A percentile compares a stretch with the other conserved stretches of the same genome.
Evolutionary conservation across 352 stramenopile genomes (phyloP).

Genomic region (Phytophthora foliorum): DNA sequence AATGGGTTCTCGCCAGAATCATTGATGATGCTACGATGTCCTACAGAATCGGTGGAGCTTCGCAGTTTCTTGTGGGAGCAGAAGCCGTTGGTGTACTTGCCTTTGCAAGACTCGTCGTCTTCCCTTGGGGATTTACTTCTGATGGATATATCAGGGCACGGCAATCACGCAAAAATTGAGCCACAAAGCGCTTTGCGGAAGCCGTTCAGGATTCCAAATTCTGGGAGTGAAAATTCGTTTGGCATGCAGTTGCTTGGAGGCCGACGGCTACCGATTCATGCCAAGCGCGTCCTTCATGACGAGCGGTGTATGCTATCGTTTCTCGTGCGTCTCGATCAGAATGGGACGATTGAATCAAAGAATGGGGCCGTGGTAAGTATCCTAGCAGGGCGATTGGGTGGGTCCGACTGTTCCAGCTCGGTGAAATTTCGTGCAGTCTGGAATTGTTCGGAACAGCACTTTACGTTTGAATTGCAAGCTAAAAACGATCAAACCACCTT

Average conservation of each 20-base stretch:
- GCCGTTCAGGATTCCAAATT: slow-evolving; percentile 59
- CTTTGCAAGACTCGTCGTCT: slow-evolving; percentile 59
- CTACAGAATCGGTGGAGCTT: slow-evolving; percentile 34
- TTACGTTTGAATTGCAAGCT: slow-evolving; percentile 26
- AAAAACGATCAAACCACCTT: slow-evolving; percentile 5
- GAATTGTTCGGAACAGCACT: slow-evolving; percentile 15
- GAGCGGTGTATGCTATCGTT: slow-evolving; percentile 48
- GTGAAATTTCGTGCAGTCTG: slow-evolving; percentile 36
- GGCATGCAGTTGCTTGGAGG: slow-evolving; percentile 54
- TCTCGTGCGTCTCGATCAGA: slow-evolving; percentile 51
- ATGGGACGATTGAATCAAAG: slow-evolving; percentile 2
- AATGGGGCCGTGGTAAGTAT: slow-evolving; percentile 3
- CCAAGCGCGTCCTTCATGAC: background rate
- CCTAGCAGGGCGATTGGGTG: slow-evolving; percentile 28
- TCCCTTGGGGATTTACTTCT: slow-evolving; percentile 25
- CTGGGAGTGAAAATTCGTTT: slow-evolving; percentile 13
- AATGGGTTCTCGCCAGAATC: slow-evolving; percentile 45
- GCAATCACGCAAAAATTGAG: slow-evolving; percentile 46
- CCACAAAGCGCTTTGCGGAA: slow-evolving; percentile 55
- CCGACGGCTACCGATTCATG: slow-evolving; percentile 32
- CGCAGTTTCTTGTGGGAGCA: slow-evolving; percentile 54
- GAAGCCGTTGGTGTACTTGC: slow-evolving; percentile 59
- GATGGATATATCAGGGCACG: slow-evolving; percentile 65
- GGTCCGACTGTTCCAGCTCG: background rate
- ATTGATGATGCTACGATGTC: slow-evolving; percentile 56